Percentiles rank a stretch among this genome's conserved stretches.
Conservation (phyloP, 2,329 filamentous ascomycete genomes). For the Ophiostoma australiae region DNA sequence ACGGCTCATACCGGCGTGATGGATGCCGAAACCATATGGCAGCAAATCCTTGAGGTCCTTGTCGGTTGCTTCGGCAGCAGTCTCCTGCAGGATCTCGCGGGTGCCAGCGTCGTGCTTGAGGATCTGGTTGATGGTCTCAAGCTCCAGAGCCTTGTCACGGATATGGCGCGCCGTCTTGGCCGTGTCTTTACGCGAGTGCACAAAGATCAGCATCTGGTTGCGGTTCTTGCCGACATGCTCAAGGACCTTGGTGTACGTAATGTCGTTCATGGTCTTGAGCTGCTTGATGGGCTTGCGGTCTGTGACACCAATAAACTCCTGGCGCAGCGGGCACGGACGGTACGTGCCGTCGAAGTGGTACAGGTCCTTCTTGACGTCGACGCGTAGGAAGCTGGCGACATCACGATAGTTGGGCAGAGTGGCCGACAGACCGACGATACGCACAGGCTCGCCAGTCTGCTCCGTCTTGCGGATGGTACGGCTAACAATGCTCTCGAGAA, state of each 20-base stretch:
- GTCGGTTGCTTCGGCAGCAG: conserved; percentile 76
- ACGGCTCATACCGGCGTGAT: conserved; percentile 95
- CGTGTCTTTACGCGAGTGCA: conserved; percentile 96
- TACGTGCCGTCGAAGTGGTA: conserved; percentile 97
- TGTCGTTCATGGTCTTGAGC: conserved; percentile 98
- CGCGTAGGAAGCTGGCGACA: conserved; percentile 90
- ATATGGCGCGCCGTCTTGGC: conserved; percentile 96
- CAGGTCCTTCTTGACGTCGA: conserved; percentile 76
- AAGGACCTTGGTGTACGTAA: conserved; percentile 94
- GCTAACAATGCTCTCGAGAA: conserved; percentile 93
- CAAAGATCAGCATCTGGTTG: conserved; percentile 98
- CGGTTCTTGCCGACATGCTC: conserved; percentile 90
- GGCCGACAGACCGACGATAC: conserved; percentile 86
- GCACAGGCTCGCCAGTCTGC: conserved; percentile 88
- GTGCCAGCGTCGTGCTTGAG: conserved; percentile 88
- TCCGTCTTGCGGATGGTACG: conserved; percentile 89
- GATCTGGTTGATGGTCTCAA: conserved; percentile 95
- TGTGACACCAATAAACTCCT: conserved; percentile 95
- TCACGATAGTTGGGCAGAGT: conserved; percentile 95
- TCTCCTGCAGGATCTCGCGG: conserved; percentile 79
- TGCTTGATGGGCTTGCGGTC: conserved; percentile 99
- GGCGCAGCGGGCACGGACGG: conserved; percentile 86
- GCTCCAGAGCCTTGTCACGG: conserved; percentile 91
- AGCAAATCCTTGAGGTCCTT: conserved; percentile 86
- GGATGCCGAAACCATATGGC: conserved; percentile 95